Base-by-base conservation (phyloP, 495 filamentous ascomycete species). In the Bathelium albidoporum region DNA sequence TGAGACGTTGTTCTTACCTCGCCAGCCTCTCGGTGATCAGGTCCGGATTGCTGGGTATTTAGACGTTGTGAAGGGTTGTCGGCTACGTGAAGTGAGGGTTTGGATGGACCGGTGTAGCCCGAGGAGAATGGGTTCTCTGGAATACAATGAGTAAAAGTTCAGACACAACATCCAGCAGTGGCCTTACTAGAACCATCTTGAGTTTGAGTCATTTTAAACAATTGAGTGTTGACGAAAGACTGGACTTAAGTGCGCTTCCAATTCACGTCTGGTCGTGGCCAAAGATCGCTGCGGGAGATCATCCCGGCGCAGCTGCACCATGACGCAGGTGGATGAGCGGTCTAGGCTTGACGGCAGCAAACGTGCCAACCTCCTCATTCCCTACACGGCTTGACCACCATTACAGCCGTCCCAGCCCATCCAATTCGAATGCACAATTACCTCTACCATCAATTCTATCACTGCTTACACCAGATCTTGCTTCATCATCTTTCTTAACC, bases 71-170 rank as follows among this genome's bases (percentile, higher is more conserved):
- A 55, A 28, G 49, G 49, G 16, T 55, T 55, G 9, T 55, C 24
- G 7, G 49, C 49, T 29, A 55, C 49, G 49, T 55, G 49, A 11
- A 55, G 24, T 29, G 49, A 55, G 49, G 49, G 49, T 29, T 55
- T 55, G 49, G 34, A 18, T 1, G 29, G 26, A 10, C 43, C 14
- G 9, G 29, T 61, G 20, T 62, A 61, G 32, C 32, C 45, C 34
- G 64, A 43, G 16, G 65, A 65, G 16, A 62, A 64, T 29, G 49
- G 58, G 31, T 58, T 29, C 16, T 26, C 55, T 34, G 26, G 63
- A 43, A 58, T 44, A 18, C 29, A n/a, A n/a, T n/a, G n/a, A n/a
- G n/a, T n/a, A n/a, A n/a, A n/a, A n/a, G n/a, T n/a, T n/a, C n/a
- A n/a, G n/a, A n/a, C n/a, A n/a, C n/a, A n/a, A n/a, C n/a, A n/a